A percentile compares a stretch with the other conserved stretches of the same genome.
phyloP scores from a whole-genome alignment of 306 rosid genomes.

The Mimosa pudica region DNA sequence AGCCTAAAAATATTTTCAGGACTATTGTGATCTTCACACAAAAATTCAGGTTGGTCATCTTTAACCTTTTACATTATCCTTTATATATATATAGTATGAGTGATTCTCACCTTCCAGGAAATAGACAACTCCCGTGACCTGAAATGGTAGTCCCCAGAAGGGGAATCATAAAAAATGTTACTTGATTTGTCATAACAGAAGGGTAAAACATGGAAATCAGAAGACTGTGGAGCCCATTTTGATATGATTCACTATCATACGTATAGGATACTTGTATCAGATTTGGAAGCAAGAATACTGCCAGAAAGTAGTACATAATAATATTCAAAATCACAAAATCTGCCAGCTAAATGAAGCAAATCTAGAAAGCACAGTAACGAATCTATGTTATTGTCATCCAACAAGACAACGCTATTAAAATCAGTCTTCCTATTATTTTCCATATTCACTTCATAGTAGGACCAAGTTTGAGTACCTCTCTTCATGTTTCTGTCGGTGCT shows the following conservation, averaged over 20 bases:
- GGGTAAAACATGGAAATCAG: constrained; percentile 22
- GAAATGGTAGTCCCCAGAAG: constrained; percentile 53
- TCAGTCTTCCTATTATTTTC: not conserved
- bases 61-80: not conserved
- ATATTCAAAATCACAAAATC: not conserved
- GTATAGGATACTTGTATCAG: constrained; percentile 15
- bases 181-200: constrained; percentile 10
- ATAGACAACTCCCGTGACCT: constrained; percentile 88
- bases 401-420: constrained; percentile 14
- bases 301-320: constrained; percentile 13
- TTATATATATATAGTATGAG: not conserved
- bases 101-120: constrained; percentile 79
- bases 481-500: constrained; percentile 28
- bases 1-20: no score
- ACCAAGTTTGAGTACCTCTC: not conserved
- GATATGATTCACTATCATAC: not conserved
- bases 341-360: constrained; percentile 18
- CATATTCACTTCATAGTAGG: not conserved
- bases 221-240: constrained; percentile 43
- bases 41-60: no score
- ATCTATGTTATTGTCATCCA: constrained; percentile 37
- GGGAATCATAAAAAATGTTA: not conserved
- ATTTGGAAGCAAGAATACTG: constrained; percentile 33
- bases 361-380: constrained; percentile 38
- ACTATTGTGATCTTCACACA: no score